A percentile compares a stretch with the other conserved stretches of the same genome.
These are phyloP conservation scores for Protostelium mycophagum DNA, from an alignment of 78 protist species.

Conservation along the genomic window DNA sequence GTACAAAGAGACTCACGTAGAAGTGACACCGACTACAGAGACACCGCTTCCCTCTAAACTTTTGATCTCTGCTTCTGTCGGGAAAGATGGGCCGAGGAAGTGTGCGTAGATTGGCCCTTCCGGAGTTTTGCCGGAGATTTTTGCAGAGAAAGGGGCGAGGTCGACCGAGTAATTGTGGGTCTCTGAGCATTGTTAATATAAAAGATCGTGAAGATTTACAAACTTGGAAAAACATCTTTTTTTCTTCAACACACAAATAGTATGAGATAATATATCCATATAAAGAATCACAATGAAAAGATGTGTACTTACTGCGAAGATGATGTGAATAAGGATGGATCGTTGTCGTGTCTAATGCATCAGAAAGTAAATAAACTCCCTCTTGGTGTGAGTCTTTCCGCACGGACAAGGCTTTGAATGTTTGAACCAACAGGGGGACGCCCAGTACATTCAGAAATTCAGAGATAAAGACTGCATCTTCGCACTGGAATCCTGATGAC, in stretches of 20 bases:
- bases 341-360: background rate
- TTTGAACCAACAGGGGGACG: background rate
- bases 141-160: background rate
- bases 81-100: background rate
- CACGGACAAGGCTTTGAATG: background rate
- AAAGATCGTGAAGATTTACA: too few species aligned
- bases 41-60: background rate
- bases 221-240: too few species aligned
- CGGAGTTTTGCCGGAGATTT: background rate
- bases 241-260: too few species aligned
- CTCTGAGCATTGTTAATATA: too few species aligned
- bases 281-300: too few species aligned
- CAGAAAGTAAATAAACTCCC: background rate
- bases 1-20: background rate
- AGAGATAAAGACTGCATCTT: background rate
- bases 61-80: background rate
- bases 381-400: background rate
- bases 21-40: background rate
- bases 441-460: background rate
- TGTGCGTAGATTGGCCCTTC: background rate
- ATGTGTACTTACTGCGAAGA: background rate
- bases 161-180: too few species aligned
- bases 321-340: background rate
- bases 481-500: background rate
- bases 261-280: too few species aligned